Evolutionary conservation across 1,284 basidiomycete genomes (phyloP), one percentile per base, ranked within the genome.

Genomic region (Laetiporus sulphureus): DNA sequence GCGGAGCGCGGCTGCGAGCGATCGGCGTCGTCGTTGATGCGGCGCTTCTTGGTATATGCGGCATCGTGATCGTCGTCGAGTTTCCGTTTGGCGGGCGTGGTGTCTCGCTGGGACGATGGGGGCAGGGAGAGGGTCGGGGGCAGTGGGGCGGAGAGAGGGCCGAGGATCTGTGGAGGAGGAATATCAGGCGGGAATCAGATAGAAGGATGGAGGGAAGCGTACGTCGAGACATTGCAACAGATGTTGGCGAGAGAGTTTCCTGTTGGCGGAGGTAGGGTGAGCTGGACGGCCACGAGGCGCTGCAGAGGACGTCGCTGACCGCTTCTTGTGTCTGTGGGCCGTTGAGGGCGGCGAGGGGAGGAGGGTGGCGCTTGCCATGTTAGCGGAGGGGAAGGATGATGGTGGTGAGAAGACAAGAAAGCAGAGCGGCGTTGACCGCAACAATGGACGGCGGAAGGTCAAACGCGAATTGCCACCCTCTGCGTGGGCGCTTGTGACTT

Each of bases 11-110:
- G 70, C 32, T 79, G 23, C 25, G 72, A 68, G 21, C n/a, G 25
- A 13, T 27, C 25, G 25, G 25, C 67, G 55, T 35, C 39, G 35
- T 66, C 62, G 46, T 52, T 60, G 21, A 66, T 71, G 54, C 80
- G 72, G 11, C 72, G 71, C 36, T 79, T 77, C 62, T 86, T 86
- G 42, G 60, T 73, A 44, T 61, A 51, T 24, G 66, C 49, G 24
- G 48, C 33, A 31, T 58, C 48, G 20, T 64, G 50, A 50, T 75
- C 73, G 23, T 24, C 19, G 13, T 33, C 23, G 46, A 65, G 66
- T 63, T 81, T 83, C 58, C 83, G 79, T 65, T 86, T 86, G 52
- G 58, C 54, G 43, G 82, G 79, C 48, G 82, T 83, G 55, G 70
- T 60, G 51, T 72, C 65, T 54, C 79, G 67, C 12, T 80, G 80